These are phyloP conservation scores for Trichoderma arundinaceum DNA, from an alignment of 2,329 filamentous ascomycete species.

Conservation along the genomic window DNA sequence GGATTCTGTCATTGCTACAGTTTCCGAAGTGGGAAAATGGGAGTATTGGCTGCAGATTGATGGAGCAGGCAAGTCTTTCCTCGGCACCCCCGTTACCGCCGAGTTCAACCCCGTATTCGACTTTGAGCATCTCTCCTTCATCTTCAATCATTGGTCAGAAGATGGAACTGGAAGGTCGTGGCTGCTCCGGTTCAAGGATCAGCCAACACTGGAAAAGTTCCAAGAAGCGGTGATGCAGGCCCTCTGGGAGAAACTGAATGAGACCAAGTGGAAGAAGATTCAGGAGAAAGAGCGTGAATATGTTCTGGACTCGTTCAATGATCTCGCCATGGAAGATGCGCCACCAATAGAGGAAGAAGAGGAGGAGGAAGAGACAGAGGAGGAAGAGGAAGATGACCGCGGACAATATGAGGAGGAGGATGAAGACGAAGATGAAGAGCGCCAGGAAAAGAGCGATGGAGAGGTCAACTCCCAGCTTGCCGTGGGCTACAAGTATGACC, in stretches of 20 bases:
- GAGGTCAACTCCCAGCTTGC: slow-evolving; percentile 93
- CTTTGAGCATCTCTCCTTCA: slow-evolving; percentile 98
- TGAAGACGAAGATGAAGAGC: slow-evolving; percentile 76
- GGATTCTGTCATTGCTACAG: slow-evolving; percentile 72
- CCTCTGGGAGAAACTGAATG: slow-evolving; percentile 94
- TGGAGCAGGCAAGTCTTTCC: slow-evolving; percentile 70
- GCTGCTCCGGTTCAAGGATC: slow-evolving; percentile 90
- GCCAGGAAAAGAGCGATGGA: slow-evolving; percentile 75
- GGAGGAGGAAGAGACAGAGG: slow-evolving; percentile 50
- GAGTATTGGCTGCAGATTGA: slow-evolving; percentile 93
- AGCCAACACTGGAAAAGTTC: slow-evolving; percentile 79
- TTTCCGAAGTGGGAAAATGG: slow-evolving; percentile 89
- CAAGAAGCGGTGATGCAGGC: slow-evolving; percentile 95
- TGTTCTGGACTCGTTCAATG: slow-evolving; percentile 92
- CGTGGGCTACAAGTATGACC: slow-evolving; percentile 95
- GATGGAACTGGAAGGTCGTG: slow-evolving; percentile 94
- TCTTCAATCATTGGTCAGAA: slow-evolving; percentile 93
- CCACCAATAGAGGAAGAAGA: slow-evolving; percentile 51
- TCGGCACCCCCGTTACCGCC: slow-evolving; percentile 82
- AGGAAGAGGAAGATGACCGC: slow-evolving; percentile 65
- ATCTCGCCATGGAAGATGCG: slow-evolving; percentile 87
- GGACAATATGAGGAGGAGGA: slow-evolving; percentile 71
- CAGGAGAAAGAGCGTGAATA: slow-evolving; percentile 95
- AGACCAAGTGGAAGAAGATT: slow-evolving; percentile 90
- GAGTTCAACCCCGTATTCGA: slow-evolving; percentile 99